phyloP scores from a whole-genome alignment of 2,329 filamentous ascomycete genomes.

The Fusarium marasasianum region DNA sequence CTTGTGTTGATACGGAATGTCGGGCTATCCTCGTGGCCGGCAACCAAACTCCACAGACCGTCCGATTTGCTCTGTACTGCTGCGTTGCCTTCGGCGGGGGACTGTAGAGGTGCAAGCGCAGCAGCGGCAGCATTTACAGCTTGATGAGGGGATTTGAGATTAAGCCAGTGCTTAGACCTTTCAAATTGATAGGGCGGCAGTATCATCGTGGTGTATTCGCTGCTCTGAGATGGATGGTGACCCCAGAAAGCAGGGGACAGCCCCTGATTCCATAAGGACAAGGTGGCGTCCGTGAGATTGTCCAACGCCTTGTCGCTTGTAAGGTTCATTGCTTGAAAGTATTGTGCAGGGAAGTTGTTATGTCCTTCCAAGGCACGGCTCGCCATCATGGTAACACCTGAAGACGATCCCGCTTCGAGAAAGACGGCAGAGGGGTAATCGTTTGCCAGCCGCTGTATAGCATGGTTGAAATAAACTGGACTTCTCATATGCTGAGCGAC shows the following conservation, averaged over 20 bases:
- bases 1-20: conserved; percentile 1
- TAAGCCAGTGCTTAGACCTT: background rate
- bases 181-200: conserved; percentile 14
- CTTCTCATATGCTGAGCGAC: conserved; percentile 42
- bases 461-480: conserved; percentile 57
- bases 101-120: background rate
- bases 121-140: background rate
- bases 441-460: conserved; percentile 50
- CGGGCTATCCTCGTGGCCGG: background rate
- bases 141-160: background rate
- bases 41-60: background rate
- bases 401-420: conserved; percentile 7
- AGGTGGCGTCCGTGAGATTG: background rate
- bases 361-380: background rate
- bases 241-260: background rate
- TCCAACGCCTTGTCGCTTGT: background rate
- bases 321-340: background rate
- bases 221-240: background rate
- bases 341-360: too few relatives aligned
- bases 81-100: background rate
- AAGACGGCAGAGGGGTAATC: background rate
- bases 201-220: background rate
- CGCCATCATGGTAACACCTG: conserved; percentile 5
- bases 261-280: background rate
- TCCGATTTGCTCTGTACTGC: background rate